Evolutionary conservation across 805 yeast species (phyloP).

Genomic region (Tetrapisispora namnaoensis): DNA sequence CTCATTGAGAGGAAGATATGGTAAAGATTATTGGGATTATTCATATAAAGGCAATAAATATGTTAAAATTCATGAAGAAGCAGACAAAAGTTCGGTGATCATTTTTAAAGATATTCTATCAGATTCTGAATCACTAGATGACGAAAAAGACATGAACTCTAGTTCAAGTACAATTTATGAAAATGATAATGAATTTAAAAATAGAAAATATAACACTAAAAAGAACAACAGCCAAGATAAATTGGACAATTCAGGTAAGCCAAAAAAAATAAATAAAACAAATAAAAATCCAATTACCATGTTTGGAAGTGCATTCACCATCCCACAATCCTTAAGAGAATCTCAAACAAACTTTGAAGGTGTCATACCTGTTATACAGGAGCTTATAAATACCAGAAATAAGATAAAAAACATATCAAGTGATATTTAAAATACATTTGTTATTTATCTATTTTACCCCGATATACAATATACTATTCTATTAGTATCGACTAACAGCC

Average conservation of each 20-base stretch:
- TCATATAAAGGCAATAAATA: slow-evolving; percentile 18
- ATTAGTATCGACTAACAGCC: neutral
- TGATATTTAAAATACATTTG: neutral
- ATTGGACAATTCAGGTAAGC: neutral
- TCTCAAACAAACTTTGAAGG: slow-evolving; percentile 22
- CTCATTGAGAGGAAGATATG: slow-evolving; percentile 24
- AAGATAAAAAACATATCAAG: slow-evolving; percentile 3
- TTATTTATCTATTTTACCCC: neutral
- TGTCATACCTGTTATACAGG: slow-evolving; percentile 12
- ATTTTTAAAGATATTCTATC: neutral
- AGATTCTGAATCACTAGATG: slow-evolving; percentile 4
- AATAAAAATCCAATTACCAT: slow-evolving; percentile 21
- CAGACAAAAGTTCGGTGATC: neutral
- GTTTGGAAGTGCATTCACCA: slow-evolving; percentile 25
- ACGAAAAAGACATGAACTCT: neutral
- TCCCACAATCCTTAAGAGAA: slow-evolving; percentile 21
- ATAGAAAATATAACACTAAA: neutral
- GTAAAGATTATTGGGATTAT: slow-evolving; percentile 27
- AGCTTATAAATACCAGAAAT: slow-evolving; percentile 17
- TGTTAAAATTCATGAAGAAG: slow-evolving; percentile 4
- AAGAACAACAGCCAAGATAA: neutral
- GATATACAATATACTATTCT: neutral
- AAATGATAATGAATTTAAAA: slow-evolving; percentile 1
- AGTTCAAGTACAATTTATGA: slow-evolving; percentile 1
- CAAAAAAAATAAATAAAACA: no score